phyloP scores from a whole-genome alignment of 2,329 filamentous ascomycete genomes.

The Fusarium hainanense region DNA sequence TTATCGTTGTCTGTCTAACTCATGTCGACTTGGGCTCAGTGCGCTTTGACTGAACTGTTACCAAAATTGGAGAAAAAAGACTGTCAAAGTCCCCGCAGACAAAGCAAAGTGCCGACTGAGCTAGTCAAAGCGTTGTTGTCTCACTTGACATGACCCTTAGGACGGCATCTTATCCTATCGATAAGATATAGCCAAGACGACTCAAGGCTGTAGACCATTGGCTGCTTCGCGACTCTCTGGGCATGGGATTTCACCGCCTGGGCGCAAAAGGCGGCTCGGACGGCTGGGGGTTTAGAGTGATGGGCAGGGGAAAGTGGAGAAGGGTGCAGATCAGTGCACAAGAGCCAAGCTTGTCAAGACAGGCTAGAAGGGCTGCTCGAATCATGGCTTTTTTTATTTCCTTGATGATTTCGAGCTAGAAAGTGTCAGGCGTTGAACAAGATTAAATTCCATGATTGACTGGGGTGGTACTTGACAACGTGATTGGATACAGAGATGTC shows the following conservation, averaged over 20 bases:
- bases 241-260: background rate
- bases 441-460: background rate
- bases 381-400: background rate
- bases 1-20: background rate
- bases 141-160: background rate
- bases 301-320: constrained; percentile 11
- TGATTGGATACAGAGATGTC: background rate
- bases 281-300: background rate
- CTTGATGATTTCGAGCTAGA: background rate
- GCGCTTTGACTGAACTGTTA: background rate
- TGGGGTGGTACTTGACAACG: background rate
- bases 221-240: background rate
- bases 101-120: background rate
- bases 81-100: background rate
- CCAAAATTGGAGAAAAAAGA: background rate
- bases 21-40: background rate
- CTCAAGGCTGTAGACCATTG: background rate
- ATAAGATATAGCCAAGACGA: background rate
- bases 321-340: background rate
- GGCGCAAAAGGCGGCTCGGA: constrained; percentile 10
- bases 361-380: background rate
- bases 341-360: background rate
- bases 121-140: background rate
- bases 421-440: background rate
- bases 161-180: background rate